phyloP scores from a whole-genome alignment of 305 asterid genomes.

The Fraxinus albicans region DNA sequence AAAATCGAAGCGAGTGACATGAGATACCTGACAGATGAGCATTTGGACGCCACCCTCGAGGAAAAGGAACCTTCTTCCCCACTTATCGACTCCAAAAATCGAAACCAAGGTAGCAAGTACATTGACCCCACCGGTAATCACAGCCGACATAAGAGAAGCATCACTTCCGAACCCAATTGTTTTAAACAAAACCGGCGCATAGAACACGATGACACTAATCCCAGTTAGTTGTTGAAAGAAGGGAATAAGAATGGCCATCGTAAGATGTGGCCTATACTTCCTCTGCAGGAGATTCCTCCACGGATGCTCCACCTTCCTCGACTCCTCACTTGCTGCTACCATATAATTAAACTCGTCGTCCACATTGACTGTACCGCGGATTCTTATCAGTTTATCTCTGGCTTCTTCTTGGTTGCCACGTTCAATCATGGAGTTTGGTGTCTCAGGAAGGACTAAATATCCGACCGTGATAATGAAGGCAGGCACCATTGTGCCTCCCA shows the following conservation, averaged over 20 bases:
- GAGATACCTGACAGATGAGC: slow-evolving; percentile 66
- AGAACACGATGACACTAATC: slow-evolving; percentile 73
- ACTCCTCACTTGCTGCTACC: slow-evolving; percentile 68
- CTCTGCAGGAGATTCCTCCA: slow-evolving; percentile 61
- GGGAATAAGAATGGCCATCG: slow-evolving; percentile 73
- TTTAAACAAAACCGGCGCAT: slow-evolving; percentile 73
- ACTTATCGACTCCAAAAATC: slow-evolving; percentile 66
- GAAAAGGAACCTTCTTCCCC: slow-evolving; percentile 80
- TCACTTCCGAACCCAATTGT: slow-evolving; percentile 68
- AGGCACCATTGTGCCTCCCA: slow-evolving; percentile 83
- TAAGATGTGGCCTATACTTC: slow-evolving; percentile 76
- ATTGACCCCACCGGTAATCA: slow-evolving; percentile 62
- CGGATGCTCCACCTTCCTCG: slow-evolving; percentile 58
- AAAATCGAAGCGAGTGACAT: background rate
- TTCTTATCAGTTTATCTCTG: slow-evolving; percentile 37
- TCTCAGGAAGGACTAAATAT: slow-evolving; percentile 76
- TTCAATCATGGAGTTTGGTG: slow-evolving; percentile 82
- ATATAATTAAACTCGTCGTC: slow-evolving; percentile 75
- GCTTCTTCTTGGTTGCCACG: slow-evolving; percentile 65
- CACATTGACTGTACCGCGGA: slow-evolving; percentile 58
- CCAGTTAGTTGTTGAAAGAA: slow-evolving; percentile 87
- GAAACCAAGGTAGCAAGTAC: slow-evolving; percentile 67
- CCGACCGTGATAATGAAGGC: slow-evolving; percentile 72
- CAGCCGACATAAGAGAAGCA: slow-evolving; percentile 77
- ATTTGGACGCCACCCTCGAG: slow-evolving; percentile 75